Evolutionary conservation across 306 rosid genomes (phyloP).

Genomic region (cucumber (Cucumis sativus)): DNA sequence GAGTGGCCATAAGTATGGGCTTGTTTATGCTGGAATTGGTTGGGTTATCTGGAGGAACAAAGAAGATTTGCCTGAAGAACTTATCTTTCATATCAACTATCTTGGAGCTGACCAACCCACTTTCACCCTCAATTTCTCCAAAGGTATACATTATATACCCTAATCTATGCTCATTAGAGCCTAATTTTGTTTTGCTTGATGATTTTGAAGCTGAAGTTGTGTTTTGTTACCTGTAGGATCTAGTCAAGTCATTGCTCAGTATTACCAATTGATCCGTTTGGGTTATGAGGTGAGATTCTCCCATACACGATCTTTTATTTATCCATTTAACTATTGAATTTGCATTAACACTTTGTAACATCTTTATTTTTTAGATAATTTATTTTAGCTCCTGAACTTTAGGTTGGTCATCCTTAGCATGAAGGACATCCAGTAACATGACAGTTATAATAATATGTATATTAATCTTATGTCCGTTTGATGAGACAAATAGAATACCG

Average conservation of each 20-base stretch:
- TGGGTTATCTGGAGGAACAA: constrained; percentile 87
- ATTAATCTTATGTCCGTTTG: not conserved
- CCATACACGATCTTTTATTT: not conserved
- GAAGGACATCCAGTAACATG: not conserved
- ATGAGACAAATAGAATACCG: not conserved
- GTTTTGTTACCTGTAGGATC: constrained; percentile 44
- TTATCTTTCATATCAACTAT: constrained; percentile 89
- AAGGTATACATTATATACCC: constrained; percentile 22
- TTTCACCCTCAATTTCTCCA: constrained; percentile 93
- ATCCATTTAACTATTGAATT: not conserved
- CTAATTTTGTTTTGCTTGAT: not conserved
- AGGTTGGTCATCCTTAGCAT: not conserved
- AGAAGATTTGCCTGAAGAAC: constrained; percentile 81
- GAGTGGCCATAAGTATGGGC: constrained; percentile 89
- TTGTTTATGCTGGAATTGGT: constrained; percentile 87
- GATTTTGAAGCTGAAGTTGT: not conserved
- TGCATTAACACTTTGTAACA: not conserved
- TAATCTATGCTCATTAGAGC: not conserved
- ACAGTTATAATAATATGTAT: no score
- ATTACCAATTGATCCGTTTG: constrained; percentile 81
- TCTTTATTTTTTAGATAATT: no score
- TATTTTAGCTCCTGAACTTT: not conserved
- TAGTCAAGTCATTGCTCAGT: constrained; percentile 90
- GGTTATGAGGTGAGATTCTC: constrained; percentile 52
- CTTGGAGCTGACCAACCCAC: constrained; percentile 97